Conservation (phyloP, 768 basidiomycete genomes). For the Termitomyces sp. region DNA sequence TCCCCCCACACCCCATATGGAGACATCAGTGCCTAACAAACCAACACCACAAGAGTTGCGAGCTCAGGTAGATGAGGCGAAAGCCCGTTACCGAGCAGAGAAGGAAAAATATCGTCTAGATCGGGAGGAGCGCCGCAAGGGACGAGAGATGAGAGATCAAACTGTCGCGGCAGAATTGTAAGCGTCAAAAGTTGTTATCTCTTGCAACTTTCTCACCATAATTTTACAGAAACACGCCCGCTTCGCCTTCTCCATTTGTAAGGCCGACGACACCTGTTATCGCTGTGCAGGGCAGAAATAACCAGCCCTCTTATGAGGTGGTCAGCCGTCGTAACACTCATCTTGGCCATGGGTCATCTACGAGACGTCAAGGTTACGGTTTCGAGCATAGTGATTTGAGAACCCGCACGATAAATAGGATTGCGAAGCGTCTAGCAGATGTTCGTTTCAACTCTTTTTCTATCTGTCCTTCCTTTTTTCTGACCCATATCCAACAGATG, state of each 20-base stretch:
- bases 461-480: neutral
- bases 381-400: slow-evolving; percentile 22
- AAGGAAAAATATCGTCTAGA: slow-evolving; percentile 67
- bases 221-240: neutral
- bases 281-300: slow-evolving; percentile 57
- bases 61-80: slow-evolving; percentile 58
- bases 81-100: slow-evolving; percentile 58
- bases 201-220: neutral
- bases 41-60: slow-evolving; percentile 31
- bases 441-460: slow-evolving; percentile 32
- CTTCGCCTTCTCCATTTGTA: neutral
- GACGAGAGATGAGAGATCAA: slow-evolving; percentile 21
- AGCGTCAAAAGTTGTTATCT: neutral
- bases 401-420: slow-evolving; percentile 40
- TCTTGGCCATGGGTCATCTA: slow-evolving; percentile 26
- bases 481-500: slow-evolving; percentile 44
- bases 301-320: slow-evolving; percentile 61
- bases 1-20: slow-evolving; percentile 10
- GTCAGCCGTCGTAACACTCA: slow-evolving; percentile 42
- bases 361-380: slow-evolving; percentile 15
- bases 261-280: slow-evolving; percentile 22
- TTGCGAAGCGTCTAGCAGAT: slow-evolving; percentile 56
- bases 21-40: slow-evolving; percentile 15
- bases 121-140: slow-evolving; percentile 42
- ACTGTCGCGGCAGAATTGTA: slow-evolving; percentile 8